These are phyloP conservation scores for Fusarium vanettenii DNA, from an alignment of 2,329 filamentous ascomycete genomes.

Conservation along the genomic window DNA sequence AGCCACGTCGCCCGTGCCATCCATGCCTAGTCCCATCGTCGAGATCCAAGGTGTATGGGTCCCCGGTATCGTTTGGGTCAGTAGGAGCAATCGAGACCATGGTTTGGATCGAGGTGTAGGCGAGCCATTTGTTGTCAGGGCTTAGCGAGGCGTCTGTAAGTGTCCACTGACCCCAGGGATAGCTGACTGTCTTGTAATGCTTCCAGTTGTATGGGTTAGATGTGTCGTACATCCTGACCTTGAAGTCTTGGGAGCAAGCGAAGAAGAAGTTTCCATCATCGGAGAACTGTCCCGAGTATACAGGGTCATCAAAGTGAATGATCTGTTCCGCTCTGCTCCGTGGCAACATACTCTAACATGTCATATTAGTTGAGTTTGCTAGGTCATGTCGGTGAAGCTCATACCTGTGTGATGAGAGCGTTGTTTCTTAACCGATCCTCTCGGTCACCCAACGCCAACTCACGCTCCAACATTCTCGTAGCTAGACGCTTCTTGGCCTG, in stretches of 20 bases:
- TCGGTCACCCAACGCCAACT: slow-evolving; percentile 77
- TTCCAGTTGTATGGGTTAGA: slow-evolving; percentile 95
- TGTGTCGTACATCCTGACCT: slow-evolving; percentile 96
- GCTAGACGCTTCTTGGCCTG: slow-evolving; percentile 71
- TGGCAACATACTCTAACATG: slow-evolving; percentile 76
- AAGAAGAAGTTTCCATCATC: slow-evolving; percentile 99
- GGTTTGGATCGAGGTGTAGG: slow-evolving; percentile 89
- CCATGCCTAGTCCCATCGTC: slow-evolving; percentile 46
- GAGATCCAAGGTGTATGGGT: slow-evolving; percentile 84
- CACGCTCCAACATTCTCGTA: slow-evolving; percentile 80
- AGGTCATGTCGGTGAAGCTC: slow-evolving; percentile 12
- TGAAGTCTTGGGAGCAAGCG: slow-evolving; percentile 90
- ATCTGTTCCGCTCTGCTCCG: slow-evolving; percentile 83
- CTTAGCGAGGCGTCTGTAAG: slow-evolving; percentile 93
- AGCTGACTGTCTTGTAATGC: slow-evolving; percentile 90
- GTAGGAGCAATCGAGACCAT: slow-evolving; percentile 89
- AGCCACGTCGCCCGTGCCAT: slow-evolving; percentile 48
- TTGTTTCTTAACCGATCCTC: slow-evolving; percentile 70
- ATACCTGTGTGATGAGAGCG: slow-evolving; percentile 75
- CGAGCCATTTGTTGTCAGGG: slow-evolving; percentile 91
- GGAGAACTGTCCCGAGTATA: slow-evolving; percentile 96
- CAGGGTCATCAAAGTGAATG: slow-evolving; percentile 85
- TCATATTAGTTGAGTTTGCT: slow-evolving; percentile 14
- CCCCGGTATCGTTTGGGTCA: slow-evolving; percentile 82
- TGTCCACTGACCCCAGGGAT: slow-evolving; percentile 93